Percentiles rank a stretch among this genome's conserved stretches.
phyloP scores from a whole-genome alignment of 345 rosid genomes.

The Boechera divaricarpa region DNA sequence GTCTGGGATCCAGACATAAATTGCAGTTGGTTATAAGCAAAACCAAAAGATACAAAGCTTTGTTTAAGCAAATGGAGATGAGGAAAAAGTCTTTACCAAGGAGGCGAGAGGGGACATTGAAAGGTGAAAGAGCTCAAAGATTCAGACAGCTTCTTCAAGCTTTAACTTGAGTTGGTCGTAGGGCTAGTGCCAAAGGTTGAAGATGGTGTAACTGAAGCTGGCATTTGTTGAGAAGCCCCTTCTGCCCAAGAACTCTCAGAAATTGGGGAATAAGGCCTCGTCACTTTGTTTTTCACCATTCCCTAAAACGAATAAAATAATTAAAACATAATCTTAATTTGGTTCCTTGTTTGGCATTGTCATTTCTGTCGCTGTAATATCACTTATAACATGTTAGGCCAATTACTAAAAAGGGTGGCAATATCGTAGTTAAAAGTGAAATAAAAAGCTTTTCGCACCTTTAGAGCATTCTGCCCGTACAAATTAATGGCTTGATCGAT shows the following conservation, averaged over 20 bases:
- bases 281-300: slow-evolving; percentile 69
- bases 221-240: slow-evolving; percentile 62
- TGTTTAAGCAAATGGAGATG: not conserved
- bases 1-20: not conserved
- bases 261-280: slow-evolving; percentile 81
- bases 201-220: slow-evolving; percentile 52
- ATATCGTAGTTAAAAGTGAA: not conserved
- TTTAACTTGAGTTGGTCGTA: slow-evolving; percentile 33
- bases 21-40: not conserved
- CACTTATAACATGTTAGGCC: not conserved
- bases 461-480: slow-evolving; percentile 59
- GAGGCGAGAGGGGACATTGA: slow-evolving; percentile 5
- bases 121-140: slow-evolving; percentile 22
- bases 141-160: not conserved
- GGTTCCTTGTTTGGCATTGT: slow-evolving; percentile 20
- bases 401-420: not conserved
- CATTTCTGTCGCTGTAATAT: not conserved
- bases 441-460: slow-evolving; percentile 55
- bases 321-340: not conserved
- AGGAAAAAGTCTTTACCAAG: slow-evolving; percentile 24
- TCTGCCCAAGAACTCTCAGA: slow-evolving; percentile 61
- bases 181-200: slow-evolving; percentile 68
- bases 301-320: slow-evolving; percentile 54
- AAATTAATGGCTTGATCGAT: slow-evolving; percentile 71
- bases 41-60: not conserved